Evolutionary conservation across 106 monocot genomes (phyloP).

Genomic region (Acorus calamus): DNA sequence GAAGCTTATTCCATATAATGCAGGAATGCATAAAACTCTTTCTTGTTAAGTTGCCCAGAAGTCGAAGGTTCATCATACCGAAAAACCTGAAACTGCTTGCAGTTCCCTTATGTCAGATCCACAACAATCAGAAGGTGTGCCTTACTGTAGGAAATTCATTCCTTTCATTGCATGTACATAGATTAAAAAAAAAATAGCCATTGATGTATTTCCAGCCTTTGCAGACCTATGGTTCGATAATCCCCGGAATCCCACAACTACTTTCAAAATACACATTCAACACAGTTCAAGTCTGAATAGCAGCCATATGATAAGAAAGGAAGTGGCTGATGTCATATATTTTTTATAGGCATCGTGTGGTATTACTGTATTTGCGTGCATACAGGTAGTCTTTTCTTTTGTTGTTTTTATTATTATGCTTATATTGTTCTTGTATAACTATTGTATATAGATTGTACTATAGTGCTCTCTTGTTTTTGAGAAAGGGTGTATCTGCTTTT

Average conservation of each 20-base stretch:
- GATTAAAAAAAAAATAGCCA: too few relatives aligned
- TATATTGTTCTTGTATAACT: too few relatives aligned
- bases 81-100: constrained; percentile 48
- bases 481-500: too few relatives aligned
- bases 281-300: constrained; percentile 13
- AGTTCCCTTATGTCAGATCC: constrained; percentile 43
- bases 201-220: neutral
- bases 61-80: constrained; percentile 29
- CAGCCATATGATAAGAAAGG: too few relatives aligned
- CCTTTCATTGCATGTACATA: neutral
- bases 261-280: constrained; percentile 45
- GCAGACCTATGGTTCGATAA: constrained; percentile 53
- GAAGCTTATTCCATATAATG: neutral
- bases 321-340: too few relatives aligned
- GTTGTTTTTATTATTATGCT: too few relatives aligned
- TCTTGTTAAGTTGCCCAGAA: constrained; percentile 28
- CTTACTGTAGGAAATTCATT: neutral
- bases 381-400: too few relatives aligned
- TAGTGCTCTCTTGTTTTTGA: too few relatives aligned
- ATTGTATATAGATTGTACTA: too few relatives aligned
- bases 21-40: constrained; percentile 62
- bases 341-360: too few relatives aligned
- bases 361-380: too few relatives aligned
- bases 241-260: constrained; percentile 41
- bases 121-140: constrained; percentile 40